Base-by-base conservation (phyloP, 352 stramenopile species). In the Albugo candida region DNA sequence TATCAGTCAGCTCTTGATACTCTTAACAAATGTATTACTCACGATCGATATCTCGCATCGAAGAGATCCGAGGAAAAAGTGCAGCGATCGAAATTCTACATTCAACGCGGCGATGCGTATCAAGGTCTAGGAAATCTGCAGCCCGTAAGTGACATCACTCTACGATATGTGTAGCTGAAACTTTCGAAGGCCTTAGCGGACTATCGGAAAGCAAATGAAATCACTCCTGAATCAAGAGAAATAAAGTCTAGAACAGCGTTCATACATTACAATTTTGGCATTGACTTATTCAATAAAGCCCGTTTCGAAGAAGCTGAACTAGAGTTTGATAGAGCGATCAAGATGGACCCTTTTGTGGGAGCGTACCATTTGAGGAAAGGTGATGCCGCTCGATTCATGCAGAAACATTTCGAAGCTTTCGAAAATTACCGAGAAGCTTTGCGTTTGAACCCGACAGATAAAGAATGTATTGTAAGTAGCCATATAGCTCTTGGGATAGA, bases 231-330 rank as follows among this genome's bases (percentile, higher is more conserved):
- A 12, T 69, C 56, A 36, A 52, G 55, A n/a, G 64, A 65, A 1
- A 63, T 86, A 14, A 58, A 70, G 20, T 67, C 75, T 10, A 65
- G 75, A 11, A 62, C 88, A 4, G 70, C 67, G 8, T 57, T 86
- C 34, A 70, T 91, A 24, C 75, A 85, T 50, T 91, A 85, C 50
- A 66, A 83, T 20, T 85, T 91, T 47, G 75, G 78, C 14, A 64
- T 88, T 21, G 62, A 84, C 24, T 52, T 84, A 5, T 85, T 88
- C 58, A 88, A 88, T 47, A 53, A 59, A 45, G 71, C 57, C 13
- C 60, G 68, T 43, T 91, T 88, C 35, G 59, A 81, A 40, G 79
- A 73, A 45, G 75, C 75, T 4, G 72, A 83, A 41, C 43, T 88
- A n/a, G 78, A 87, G 51, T 81, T 79, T 45, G 52, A 38, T n/a